phyloP scores from a whole-genome alignment of 441 rosid species.

The Arabidopsis lyrata region DNA sequence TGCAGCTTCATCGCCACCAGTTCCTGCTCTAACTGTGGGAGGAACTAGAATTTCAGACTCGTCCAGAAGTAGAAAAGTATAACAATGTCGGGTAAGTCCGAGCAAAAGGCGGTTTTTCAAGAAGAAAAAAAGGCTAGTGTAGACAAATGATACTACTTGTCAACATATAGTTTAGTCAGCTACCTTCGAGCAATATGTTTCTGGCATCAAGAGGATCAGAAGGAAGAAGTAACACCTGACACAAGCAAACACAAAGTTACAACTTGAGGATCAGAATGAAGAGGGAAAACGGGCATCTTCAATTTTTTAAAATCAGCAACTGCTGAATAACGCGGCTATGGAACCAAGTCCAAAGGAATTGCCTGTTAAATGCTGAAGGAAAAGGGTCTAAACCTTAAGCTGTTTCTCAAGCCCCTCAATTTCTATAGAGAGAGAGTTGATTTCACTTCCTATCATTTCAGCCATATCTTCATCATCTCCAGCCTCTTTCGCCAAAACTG shows the following conservation, averaged over 20 bases:
- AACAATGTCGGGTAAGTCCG: constrained; percentile 9
- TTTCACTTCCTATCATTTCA: constrained; percentile 86
- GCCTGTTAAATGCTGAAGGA: constrained; percentile 7
- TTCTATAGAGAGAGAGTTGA: constrained; percentile 66
- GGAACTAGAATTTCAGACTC: neutral
- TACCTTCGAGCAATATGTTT: constrained; percentile 98
- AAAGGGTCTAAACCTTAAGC: constrained; percentile 66
- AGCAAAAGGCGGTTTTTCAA: neutral
- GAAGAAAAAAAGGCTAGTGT: neutral
- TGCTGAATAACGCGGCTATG: neutral
- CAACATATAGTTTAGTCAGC: constrained; percentile 15
- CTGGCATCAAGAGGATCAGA: constrained; percentile 93
- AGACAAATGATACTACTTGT: constrained; percentile 15
- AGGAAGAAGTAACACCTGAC: constrained; percentile 82
- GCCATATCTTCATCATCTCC: constrained; percentile 89
- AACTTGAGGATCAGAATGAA: constrained; percentile 11
- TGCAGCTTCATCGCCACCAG: constrained; percentile 99
- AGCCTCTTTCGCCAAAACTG: constrained; percentile 82
- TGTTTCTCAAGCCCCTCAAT: constrained; percentile 77
- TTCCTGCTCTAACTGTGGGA: constrained; percentile 91
- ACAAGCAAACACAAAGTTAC: constrained; percentile 33
- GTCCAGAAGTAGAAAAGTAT: constrained; percentile 1
- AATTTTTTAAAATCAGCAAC: neutral
- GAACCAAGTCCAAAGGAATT: constrained; percentile 17
- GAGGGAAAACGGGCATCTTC: constrained; percentile 3